phyloP scores from a whole-genome alignment of 1,139 yeast genomes.

The Suzukiozyma palmioleophila region DNA sequence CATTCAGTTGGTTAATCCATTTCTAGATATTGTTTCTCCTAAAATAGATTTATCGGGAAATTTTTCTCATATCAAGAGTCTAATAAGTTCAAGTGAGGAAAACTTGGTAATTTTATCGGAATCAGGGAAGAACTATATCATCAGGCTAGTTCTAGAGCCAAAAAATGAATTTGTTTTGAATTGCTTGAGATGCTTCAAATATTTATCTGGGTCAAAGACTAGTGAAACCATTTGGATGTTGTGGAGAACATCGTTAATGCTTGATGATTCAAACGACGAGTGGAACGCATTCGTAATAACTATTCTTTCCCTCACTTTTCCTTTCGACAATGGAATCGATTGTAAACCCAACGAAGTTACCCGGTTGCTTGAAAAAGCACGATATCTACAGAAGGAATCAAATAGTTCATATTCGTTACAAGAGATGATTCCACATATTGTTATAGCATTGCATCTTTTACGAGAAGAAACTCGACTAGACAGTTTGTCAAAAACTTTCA shows the following conservation, averaged over 20 bases:
- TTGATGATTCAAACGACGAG: slow-evolving; percentile 42
- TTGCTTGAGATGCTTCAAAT: slow-evolving; percentile 47
- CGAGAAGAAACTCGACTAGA: slow-evolving; percentile 72
- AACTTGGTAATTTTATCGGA: slow-evolving; percentile 22
- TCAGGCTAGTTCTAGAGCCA: slow-evolving; percentile 46
- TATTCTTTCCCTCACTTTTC: slow-evolving; percentile 44
- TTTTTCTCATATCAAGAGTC: slow-evolving; percentile 14
- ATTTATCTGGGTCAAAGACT: slow-evolving; percentile 54
- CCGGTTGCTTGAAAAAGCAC: slow-evolving; percentile 34
- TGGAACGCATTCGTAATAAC: slow-evolving; percentile 63
- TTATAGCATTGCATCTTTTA: slow-evolving; percentile 66
- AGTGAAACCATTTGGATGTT: slow-evolving; percentile 55
- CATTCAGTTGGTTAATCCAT: slow-evolving; percentile 59
- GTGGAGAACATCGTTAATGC: slow-evolving; percentile 58
- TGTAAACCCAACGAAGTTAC: slow-evolving; percentile 33
- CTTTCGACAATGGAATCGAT: slow-evolving; percentile 25
- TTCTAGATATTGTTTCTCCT: slow-evolving; percentile 52
- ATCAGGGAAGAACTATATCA: slow-evolving; percentile 21
- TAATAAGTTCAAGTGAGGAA: slow-evolving; percentile 28
- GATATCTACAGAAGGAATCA: slow-evolving; percentile 22
- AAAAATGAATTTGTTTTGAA: slow-evolving; percentile 34
- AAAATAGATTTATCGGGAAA: slow-evolving; percentile 20
- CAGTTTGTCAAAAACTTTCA: slow-evolving; percentile 34
- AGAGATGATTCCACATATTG: slow-evolving; percentile 57
- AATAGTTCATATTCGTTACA: slow-evolving; percentile 35